Evolutionary conservation across 179 eudicot species (phyloP), one percentile per base, ranked within the genome.

Genomic region (Corrigiola litoralis): DNA sequence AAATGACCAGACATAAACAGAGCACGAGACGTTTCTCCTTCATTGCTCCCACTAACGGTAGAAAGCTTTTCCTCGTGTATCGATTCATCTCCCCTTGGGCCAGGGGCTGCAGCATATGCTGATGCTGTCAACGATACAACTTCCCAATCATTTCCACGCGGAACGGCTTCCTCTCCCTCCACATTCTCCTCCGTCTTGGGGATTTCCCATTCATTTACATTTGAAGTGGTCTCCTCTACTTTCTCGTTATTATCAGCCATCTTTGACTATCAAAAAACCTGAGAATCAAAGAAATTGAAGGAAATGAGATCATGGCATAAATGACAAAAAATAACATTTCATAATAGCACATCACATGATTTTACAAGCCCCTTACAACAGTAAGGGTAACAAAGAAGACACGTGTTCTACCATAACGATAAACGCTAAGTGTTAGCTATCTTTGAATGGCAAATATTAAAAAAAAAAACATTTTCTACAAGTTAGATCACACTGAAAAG

Each of bases 91-190:
- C 76, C 82, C 42, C 67, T 61, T 4, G 86, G 87, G 66, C 90
- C 83, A 81, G 98, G 94, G 56, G 92, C 84, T 64, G 97, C 92
- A 60, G 86, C 92, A 72, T 92, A 90, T 37, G 98, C 72, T 53
- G 98, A 92, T 67, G 96, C 90, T 9, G 97, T 87, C 64, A 90
- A 82, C 46, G 96, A 77, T 67, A 92, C 95, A 69, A 89, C 90
- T 82, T 90, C 98, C 98, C 97, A 92, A 57, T 89, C 98, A 79
- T 79, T 81, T 74, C 84, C 95, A 41, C 81, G 92, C 18, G 85
- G 48, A 17, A 60, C 55, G 63, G 57, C 65, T 59, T 69, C 83
- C 76, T 75, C 78, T 27, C 67, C 78, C 61, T 73, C 92, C 75
- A 75, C 89, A 38, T 65, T 76, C 70, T 82, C 85, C 67, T 24